A percentile compares a stretch with the other conserved stretches of the same genome.
These are phyloP conservation scores for Epichloe amarillans DNA, from an alignment of 2,329 filamentous ascomycete species.

Conservation along the genomic window DNA sequence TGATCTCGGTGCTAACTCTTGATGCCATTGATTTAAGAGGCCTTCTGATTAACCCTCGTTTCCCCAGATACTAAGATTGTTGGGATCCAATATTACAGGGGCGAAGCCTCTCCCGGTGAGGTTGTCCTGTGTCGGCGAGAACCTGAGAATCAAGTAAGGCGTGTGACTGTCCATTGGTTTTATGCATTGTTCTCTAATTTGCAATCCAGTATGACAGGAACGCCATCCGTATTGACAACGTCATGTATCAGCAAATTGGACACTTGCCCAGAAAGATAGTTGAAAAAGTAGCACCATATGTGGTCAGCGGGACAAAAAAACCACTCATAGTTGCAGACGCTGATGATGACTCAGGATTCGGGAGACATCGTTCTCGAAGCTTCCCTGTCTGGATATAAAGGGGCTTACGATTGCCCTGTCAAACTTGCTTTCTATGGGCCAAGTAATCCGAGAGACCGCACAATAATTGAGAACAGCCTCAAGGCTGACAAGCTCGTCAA, in stretches of 20 bases:
- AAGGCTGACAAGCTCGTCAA: slow-evolving; percentile 51
- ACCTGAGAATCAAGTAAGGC: slow-evolving; percentile 42
- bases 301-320: slow-evolving; percentile 32
- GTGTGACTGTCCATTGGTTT: neutral
- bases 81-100: slow-evolving; percentile 46
- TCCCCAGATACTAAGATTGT: slow-evolving; percentile 33
- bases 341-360: slow-evolving; percentile 29
- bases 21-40: neutral
- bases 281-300: slow-evolving; percentile 58
- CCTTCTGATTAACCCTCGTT: neutral
- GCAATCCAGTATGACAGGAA: slow-evolving; percentile 49
- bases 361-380: slow-evolving; percentile 54
- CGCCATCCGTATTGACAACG: slow-evolving; percentile 68
- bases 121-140: slow-evolving; percentile 51
- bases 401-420: slow-evolving; percentile 58
- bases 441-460: slow-evolving; percentile 35
- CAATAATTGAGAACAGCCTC: slow-evolving; percentile 46
- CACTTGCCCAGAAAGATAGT: slow-evolving; percentile 58
- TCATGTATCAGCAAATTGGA: slow-evolving; percentile 61
- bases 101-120: slow-evolving; percentile 49
- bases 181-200: neutral
- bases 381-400: slow-evolving; percentile 52
- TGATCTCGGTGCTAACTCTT: neutral
- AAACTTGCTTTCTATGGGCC: slow-evolving; percentile 57
- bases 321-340: neutral